A percentile compares a stretch with the other conserved stretches of the same genome.
Conservation (phyloP, 2,329 filamentous ascomycete species). For the Aspergillus eucalypticola region DNA sequence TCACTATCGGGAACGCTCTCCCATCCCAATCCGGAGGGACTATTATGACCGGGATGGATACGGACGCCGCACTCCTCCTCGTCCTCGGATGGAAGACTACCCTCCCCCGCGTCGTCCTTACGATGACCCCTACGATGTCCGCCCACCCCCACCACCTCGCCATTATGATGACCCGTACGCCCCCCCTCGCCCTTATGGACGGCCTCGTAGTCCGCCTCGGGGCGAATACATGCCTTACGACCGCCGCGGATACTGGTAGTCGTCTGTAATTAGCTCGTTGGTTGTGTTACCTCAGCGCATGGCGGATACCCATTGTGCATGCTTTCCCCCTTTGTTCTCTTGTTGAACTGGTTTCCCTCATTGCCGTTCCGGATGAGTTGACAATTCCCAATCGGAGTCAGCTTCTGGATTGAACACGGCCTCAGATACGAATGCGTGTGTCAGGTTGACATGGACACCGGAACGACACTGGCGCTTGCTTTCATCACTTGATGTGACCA, state of each 20-base stretch:
- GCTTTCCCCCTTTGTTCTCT: conserved; percentile 7
- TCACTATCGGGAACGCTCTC: conserved; percentile 83
- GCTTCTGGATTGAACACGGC: conserved; percentile 3
- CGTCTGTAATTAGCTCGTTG: conserved; percentile 15
- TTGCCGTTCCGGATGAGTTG: conserved; percentile 4
- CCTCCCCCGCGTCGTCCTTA: conserved; percentile 58
- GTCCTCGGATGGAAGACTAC: conserved; percentile 78
- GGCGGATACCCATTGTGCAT: conserved; percentile 27
- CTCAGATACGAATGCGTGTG: conserved; percentile 1
- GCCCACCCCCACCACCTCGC: conserved; percentile 52
- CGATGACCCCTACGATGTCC: conserved; percentile 61
- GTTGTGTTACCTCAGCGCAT: conserved; percentile 20
- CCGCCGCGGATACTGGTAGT: conserved; percentile 49
- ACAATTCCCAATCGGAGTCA: neutral
- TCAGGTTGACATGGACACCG: conserved; percentile 2
- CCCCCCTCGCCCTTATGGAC: conserved; percentile 55
- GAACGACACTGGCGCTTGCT: neutral
- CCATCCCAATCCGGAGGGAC: conserved; percentile 68
- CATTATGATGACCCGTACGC: conserved; percentile 61
- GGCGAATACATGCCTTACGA: conserved; percentile 46
- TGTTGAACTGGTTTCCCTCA: conserved; percentile 8
- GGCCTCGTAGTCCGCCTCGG: conserved; percentile 46
- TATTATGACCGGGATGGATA: conserved; percentile 82
- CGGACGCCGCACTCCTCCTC: conserved; percentile 77
- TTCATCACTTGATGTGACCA: conserved; percentile 10